Evolutionary conservation across 352 stramenopile species (phyloP).

Genomic region (Halophytophthora polymorphica): DNA sequence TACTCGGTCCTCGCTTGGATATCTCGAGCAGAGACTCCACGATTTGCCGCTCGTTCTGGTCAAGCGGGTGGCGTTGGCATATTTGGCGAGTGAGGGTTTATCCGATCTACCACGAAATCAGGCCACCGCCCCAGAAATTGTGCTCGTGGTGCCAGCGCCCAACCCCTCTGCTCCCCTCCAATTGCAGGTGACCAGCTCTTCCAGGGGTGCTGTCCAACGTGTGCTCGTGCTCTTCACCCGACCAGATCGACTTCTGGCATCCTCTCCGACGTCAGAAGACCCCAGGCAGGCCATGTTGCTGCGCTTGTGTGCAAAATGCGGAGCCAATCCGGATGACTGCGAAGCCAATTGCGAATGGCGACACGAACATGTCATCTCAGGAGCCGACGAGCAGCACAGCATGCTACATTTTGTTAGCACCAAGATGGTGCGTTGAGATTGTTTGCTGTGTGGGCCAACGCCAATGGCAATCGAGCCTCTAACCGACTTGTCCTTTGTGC

Average conservation of each 20-base stretch:
- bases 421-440: constrained; percentile 13
- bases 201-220: neutral
- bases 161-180: constrained; percentile 4
- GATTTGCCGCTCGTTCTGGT: constrained; percentile 29
- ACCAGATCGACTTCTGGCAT: neutral
- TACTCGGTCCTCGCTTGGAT: neutral
- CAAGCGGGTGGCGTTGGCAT: constrained; percentile 28
- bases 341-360: constrained; percentile 26
- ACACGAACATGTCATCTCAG: constrained; percentile 15
- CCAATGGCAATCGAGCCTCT: no score
- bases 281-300: constrained; percentile 12
- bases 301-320: constrained; percentile 26
- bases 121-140: constrained; percentile 2
- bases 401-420: constrained; percentile 28
- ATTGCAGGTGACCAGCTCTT: constrained; percentile 5
- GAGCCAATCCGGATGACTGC: constrained; percentile 1
- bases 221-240: constrained; percentile 17
- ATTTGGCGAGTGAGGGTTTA: constrained; percentile 4
- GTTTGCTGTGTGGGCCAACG: neutral
- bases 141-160: constrained; percentile 8
- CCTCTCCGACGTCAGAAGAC: neutral
- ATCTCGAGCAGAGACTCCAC: constrained; percentile 10
- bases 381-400: constrained; percentile 21
- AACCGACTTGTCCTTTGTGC: neutral
- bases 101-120: neutral